Conservation (phyloP, 1,284 basidiomycete species). For the Ceratobasidium sp. region DNA sequence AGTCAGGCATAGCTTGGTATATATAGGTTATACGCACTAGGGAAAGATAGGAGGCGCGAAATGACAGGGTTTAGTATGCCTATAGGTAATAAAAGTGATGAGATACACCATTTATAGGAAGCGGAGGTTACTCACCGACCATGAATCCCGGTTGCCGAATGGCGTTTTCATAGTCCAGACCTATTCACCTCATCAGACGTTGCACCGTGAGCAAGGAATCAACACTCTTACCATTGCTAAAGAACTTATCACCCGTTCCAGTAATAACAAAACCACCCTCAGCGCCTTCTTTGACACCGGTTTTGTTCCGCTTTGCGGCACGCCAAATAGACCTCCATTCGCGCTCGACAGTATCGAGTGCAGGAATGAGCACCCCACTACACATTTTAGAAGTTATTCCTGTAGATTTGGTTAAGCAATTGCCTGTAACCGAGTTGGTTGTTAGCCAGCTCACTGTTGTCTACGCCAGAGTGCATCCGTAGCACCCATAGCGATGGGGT, state of each 20-base stretch:
- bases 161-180: slow-evolving; percentile 78
- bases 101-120: neutral
- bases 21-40: slow-evolving; percentile 64
- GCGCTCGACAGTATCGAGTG: slow-evolving; percentile 81
- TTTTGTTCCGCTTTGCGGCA: slow-evolving; percentile 57
- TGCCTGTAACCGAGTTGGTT: neutral
- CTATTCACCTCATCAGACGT: slow-evolving; percentile 57
- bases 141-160: slow-evolving; percentile 79
- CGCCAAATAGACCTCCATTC: slow-evolving; percentile 78
- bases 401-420: neutral
- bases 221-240: slow-evolving; percentile 77
- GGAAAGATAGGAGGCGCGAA: slow-evolving; percentile 72
- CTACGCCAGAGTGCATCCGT: slow-evolving; percentile 80
- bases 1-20: too few relatives aligned
- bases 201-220: slow-evolving; percentile 32
- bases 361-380: slow-evolving; percentile 74
- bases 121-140: slow-evolving; percentile 62
- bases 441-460: slow-evolving; percentile 69
- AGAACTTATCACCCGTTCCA: slow-evolving; percentile 85
- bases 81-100: slow-evolving; percentile 47
- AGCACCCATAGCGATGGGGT: slow-evolving; percentile 71
- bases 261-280: slow-evolving; percentile 83
- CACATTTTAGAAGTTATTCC: slow-evolving; percentile 67
- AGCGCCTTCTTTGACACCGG: slow-evolving; percentile 64
- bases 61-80: slow-evolving; percentile 58